Percentiles rank a stretch among this genome's conserved stretches.
Evolutionary conservation across 2,329 filamentous ascomycete species (phyloP).

Genomic region (Venturiaceae sp.): DNA sequence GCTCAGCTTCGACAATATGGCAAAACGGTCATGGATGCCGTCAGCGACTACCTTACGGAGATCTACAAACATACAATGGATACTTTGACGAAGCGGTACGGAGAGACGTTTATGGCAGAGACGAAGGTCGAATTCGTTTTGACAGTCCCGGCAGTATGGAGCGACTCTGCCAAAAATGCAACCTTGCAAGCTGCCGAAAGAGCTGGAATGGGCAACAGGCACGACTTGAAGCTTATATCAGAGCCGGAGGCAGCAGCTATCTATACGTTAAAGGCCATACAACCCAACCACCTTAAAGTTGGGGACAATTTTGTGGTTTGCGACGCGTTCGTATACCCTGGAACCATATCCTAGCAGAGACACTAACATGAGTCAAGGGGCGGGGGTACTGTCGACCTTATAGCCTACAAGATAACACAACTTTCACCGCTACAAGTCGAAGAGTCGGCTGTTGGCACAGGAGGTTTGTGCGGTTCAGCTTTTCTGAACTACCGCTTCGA

Average conservation of each 20-base stretch:
- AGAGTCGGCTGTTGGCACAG: conserved; percentile 70
- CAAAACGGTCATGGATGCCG: conserved; percentile 70
- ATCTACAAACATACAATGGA: conserved; percentile 72
- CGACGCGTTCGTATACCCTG: conserved; percentile 32
- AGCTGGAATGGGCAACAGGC: conserved; percentile 64
- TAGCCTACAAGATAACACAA: conserved; percentile 72
- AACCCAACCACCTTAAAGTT: conserved; percentile 61
- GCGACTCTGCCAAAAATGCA: conserved; percentile 74
- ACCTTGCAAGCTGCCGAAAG: conserved; percentile 68
- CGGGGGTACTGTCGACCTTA: conserved; percentile 60
- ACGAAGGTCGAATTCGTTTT: conserved; percentile 72
- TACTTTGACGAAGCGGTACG: conserved; percentile 63
- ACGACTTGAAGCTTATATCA: conserved; percentile 67
- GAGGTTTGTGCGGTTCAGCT: conserved; percentile 66
- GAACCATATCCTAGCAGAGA: neutral
- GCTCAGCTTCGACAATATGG: conserved; percentile 64
- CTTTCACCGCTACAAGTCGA: conserved; percentile 62
- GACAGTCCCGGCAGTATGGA: conserved; percentile 78
- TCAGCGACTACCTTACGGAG: conserved; percentile 69
- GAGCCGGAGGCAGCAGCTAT: conserved; percentile 74
- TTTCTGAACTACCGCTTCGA: conserved; percentile 77
- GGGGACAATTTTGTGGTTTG: conserved; percentile 53
- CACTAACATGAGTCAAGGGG: conserved; percentile 17
- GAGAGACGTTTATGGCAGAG: conserved; percentile 66
- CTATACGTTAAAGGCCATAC: conserved; percentile 70